Evolutionary conservation across 1,284 basidiomycete genomes (phyloP).

Genomic region (Sanghuangporus sanghuang): DNA sequence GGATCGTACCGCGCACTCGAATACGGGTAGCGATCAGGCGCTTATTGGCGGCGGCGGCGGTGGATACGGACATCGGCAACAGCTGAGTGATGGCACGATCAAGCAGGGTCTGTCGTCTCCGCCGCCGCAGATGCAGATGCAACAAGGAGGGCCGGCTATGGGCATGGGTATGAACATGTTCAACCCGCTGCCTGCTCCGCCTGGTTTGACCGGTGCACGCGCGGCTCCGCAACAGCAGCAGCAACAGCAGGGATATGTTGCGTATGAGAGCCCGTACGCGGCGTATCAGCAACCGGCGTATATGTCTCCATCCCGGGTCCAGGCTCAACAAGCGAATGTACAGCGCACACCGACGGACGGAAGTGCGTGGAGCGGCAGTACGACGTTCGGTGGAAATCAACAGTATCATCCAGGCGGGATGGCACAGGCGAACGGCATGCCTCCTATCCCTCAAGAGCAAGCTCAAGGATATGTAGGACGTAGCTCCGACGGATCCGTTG

Average conservation of each 20-base stretch:
- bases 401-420: not conserved
- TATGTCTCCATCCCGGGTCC: not conserved
- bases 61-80: not conserved
- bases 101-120: not conserved
- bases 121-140: not conserved
- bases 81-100: slow-evolving; percentile 6
- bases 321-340: not conserved
- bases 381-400: not conserved
- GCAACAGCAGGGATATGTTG: not conserved
- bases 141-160: not conserved
- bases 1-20: slow-evolving; percentile 10
- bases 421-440: not conserved
- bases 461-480: not conserved
- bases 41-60: not conserved
- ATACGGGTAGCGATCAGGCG: slow-evolving; percentile 4
- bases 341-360: not conserved
- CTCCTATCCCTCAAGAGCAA: not conserved
- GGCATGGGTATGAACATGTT: not conserved
- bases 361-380: not conserved
- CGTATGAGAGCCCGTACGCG: slow-evolving; percentile 4
- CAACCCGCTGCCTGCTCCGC: not conserved
- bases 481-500: not conserved
- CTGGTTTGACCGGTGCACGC: not conserved
- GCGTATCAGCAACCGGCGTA: slow-evolving; percentile 1
- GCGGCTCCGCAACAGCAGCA: not conserved